Evolutionary conservation across 1,284 basidiomycete species (phyloP), one percentile per base, ranked within the genome.

Genomic region (Apiotrichum gamsii): DNA sequence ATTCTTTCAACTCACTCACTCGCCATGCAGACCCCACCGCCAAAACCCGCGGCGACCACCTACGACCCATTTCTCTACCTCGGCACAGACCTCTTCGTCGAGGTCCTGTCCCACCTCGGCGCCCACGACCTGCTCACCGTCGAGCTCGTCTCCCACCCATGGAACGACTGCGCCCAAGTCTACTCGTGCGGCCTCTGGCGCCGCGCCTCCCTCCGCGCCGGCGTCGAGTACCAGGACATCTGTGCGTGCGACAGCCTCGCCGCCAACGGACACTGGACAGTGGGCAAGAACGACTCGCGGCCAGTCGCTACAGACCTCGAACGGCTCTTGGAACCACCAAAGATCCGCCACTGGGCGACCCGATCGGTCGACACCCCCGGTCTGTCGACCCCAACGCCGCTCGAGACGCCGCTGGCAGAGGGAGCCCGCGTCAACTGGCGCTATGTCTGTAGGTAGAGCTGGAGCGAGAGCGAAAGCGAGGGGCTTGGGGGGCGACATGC

Each of bases 21-120:
- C n/a, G n/a, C n/a, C n/a, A n/a, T n/a, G n/a, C n/a, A n/a, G n/a
- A n/a, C n/a, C n/a, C n/a, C n/a, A n/a, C n/a, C n/a, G n/a, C n/a
- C n/a, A n/a, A n/a, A n/a, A n/a, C n/a, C n/a, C n/a, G n/a, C n/a
- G n/a, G n/a, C n/a, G n/a, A n/a, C n/a, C 25, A 28, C 25, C 6
- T 11, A 28, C 11, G 67, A 71, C 49, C 68, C 69, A 2, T 47
- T 67, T 5, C 14, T 21, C 8, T 39, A 35, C 21, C 63, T 72
- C 15, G 64, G 65, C 2, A 47, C 57, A 3, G 65, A 66, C 4
- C 39, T 67, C 16, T 62, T 67, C 48, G 56, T 69, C 24, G 48
- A 61, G 11, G 48, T 67, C 40, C 56, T 69, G n/a, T 54, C 54
- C 0, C 30, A 57, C 18, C 58, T 69, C 9, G 54, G 55, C 18